Base-by-base conservation (phyloP, 148 eudicot species). In the Cornus florida region DNA sequence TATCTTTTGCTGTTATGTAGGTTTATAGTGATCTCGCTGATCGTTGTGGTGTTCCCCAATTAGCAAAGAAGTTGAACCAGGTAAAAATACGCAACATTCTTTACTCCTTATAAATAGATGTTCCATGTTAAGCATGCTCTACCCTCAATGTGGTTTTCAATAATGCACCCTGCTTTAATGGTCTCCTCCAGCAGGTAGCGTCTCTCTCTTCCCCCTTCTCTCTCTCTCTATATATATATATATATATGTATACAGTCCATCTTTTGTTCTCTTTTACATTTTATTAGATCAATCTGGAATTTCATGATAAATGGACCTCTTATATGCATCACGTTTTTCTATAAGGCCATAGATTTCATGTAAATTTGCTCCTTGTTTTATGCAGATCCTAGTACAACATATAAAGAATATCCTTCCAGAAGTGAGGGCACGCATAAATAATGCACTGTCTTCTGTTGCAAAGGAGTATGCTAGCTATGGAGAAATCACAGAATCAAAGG, bases 401-500 rank as follows among this genome's bases (percentile, higher is more conserved):
- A 94, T 97, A 83, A 94, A 92, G 84, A 76, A 94, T 53, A 70
- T 97, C 48, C 97, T 97, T 78, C 99, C 99, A 9, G 85, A 90
- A 65, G 79, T 97, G 83, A 97, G 94, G 83, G 84, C 97, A 20
- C 97, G 93, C 78, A 94, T 97, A 75, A 97, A 89, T 22, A 78
- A 88, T 48, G 87, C 88, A 41, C 85, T 97, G 72, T 92, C 91
- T 71, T 83, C 94, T 66, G 95, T 92, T 80, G 95, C 98, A 13
- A 97, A 97, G 88, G 99, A 97, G 93, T 94, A 91, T 77, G 96
- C 97, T 59, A 92, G 99, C 85, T 97, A 91, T 84, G 99, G 99
- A 78, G 99, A 94, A 76, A 87, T 90, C 65, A 88, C 91, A 64
- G 99, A 96, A 83, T 92, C 99, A 60, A 96, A 94, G 95, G 99